Base-by-base conservation (phyloP, 2,329 filamentous ascomycete species). In the Cladosporium sp. region DNA sequence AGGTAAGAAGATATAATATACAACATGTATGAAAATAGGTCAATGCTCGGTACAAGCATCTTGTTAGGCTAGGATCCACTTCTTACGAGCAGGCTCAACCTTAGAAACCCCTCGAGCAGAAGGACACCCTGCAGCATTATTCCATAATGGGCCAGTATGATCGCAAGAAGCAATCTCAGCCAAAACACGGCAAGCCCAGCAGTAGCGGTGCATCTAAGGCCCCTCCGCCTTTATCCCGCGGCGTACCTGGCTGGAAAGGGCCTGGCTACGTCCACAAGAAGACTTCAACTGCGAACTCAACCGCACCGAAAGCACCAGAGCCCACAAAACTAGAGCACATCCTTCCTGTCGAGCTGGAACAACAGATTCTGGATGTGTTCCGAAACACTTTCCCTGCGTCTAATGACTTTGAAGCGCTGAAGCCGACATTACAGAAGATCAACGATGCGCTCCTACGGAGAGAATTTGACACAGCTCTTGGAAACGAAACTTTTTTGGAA, bases 381-480 rank as follows among this genome's bases (percentile, higher is more conserved):
- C 48, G 40, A 31, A 22, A 40, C 13, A 37, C 48, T 1, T 50
- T 50, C 16, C 48, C 48, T 35, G 18, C 18, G 3, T 50, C 40
- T n/a, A 43, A 37, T 16, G 48, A 50, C 13, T 50, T 43, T 16
- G 48, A 50, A 31, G 40, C 31, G 32, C n/a, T 50, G n/a, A 50
- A 50, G 40, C 40, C 40, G 4, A 32, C n/a, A 35, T 37, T 50
- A 10, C 32, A 50, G 4, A n/a, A 50, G 9, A 31, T 50, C 40
- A 50, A 19, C 8, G 13, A 43, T 37, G 48, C 48, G 13, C 31
- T 50, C 9, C n/a, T 18, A 9, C n/a, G 18, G 4, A 50, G 93
- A 32, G 88, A 97, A 67, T 97, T 97, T 70, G 77, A 77, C 10
- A 73, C 76, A 13, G 92, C 92, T 0, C 98, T 97, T 71, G 83